These are phyloP conservation scores for Didymella keratinophila DNA, from an alignment of 2,329 filamentous ascomycete genomes.

Conservation along the genomic window DNA sequence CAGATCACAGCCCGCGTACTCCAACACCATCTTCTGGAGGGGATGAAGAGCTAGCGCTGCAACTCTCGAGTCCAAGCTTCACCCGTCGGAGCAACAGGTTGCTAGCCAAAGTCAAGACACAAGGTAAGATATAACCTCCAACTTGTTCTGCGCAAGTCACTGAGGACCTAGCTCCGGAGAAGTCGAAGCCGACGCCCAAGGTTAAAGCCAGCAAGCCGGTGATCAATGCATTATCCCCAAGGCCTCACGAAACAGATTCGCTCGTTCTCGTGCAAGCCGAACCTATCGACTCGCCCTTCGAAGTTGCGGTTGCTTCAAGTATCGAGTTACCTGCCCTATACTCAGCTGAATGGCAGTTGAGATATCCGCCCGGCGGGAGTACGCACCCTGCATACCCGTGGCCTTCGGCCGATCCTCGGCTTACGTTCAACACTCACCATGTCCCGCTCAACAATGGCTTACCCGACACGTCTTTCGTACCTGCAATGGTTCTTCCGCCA, in stretches of 20 bases:
- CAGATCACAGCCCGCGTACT: neutral
- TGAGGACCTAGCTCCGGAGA: too few species aligned
- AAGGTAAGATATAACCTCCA: too few species aligned
- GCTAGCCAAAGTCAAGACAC: neutral
- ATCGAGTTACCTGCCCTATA: constrained; percentile 13
- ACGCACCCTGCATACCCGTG: constrained; percentile 32
- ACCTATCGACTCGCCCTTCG: constrained; percentile 6
- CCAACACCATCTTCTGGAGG: neutral
- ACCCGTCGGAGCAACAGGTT: neutral
- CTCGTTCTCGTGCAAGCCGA: neutral
- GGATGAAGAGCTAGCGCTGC: neutral
- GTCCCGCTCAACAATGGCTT: constrained; percentile 28
- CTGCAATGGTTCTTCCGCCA: constrained; percentile 17
- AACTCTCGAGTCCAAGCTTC: neutral
- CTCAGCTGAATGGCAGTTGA: constrained; percentile 23
- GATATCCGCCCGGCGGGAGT: constrained; percentile 30
- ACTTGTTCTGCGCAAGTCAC: too few species aligned
- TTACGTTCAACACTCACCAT: constrained; percentile 22
- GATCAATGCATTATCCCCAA: neutral
- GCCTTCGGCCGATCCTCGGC: constrained; percentile 22
- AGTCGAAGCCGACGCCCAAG: too few species aligned
- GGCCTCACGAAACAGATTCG: neutral
- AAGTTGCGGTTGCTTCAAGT: constrained; percentile 4
- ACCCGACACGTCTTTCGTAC: constrained; percentile 15
- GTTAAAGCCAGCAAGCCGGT: neutral